Conservation (phyloP, 2,329 filamentous ascomycete species). For the Colletotrichum agaves region DNA sequence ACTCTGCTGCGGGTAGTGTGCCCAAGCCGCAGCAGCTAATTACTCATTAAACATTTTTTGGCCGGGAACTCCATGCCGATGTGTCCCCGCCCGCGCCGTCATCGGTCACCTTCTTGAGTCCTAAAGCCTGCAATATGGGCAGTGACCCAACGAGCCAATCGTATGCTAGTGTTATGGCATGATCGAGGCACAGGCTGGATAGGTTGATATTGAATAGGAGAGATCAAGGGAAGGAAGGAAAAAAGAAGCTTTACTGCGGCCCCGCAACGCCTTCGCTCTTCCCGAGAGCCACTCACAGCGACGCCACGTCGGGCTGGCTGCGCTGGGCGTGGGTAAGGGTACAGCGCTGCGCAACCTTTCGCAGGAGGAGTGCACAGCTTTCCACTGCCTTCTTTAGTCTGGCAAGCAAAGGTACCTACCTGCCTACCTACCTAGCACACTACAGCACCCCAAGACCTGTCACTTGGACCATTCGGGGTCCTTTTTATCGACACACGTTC, state of each 20-base stretch:
- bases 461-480: constrained; percentile 23
- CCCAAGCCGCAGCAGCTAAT: neutral
- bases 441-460: constrained; percentile 17
- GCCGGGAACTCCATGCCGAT: constrained; percentile 10
- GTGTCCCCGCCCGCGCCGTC: neutral
- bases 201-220: no score
- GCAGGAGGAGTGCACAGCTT: constrained; percentile 1
- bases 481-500: constrained; percentile 32
- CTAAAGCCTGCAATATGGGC: no score
- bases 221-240: neutral
- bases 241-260: constrained; percentile 17
- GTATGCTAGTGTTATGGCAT: constrained; percentile 9
- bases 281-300: constrained; percentile 4
- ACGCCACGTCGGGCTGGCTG: neutral
- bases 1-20: neutral
- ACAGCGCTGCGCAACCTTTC: constrained; percentile 2
- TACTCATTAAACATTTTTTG: neutral
- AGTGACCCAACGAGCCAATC: neutral
- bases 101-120: neutral
- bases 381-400: constrained; percentile 10
- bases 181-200: neutral
- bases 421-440: no score
- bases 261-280: constrained; percentile 26
- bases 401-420: neutral
- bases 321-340: constrained; percentile 23